Evolutionary conservation across 768 basidiomycete species (phyloP).

Genomic region (Tylopilus sp.): DNA sequence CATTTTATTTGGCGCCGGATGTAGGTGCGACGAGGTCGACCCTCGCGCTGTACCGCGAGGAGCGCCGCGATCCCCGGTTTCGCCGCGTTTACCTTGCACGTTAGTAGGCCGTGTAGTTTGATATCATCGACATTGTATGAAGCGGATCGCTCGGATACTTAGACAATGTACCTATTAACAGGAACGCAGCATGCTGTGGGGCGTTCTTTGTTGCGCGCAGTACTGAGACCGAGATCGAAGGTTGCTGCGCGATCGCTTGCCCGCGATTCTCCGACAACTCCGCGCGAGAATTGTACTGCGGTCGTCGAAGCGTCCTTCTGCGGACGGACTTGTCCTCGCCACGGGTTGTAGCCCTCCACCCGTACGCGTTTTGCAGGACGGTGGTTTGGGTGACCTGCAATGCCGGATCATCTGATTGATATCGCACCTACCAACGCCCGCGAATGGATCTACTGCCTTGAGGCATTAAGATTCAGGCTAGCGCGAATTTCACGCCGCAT

Average conservation of each 20-base stretch:
- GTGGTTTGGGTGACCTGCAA: no score
- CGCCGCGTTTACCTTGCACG: constrained; percentile 3
- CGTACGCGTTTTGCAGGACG: neutral
- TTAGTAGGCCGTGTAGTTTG: constrained; percentile 13
- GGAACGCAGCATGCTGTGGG: no score
- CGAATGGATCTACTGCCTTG: no score
- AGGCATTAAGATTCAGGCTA: no score
- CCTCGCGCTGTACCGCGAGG: neutral
- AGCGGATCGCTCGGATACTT: constrained; percentile 15
- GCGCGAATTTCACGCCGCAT: no score
- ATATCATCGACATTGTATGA: constrained; percentile 15
- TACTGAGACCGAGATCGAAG: neutral
- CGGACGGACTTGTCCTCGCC: neutral
- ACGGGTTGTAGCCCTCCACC: neutral
- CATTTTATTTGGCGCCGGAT: neutral
- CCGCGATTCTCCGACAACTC: constrained; percentile 11
- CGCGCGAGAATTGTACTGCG: constrained; percentile 5
- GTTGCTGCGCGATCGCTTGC: neutral
- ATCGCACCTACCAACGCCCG: no score
- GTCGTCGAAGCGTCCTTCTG: neutral
- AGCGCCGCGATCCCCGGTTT: constrained; percentile 1
- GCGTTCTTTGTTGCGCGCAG: neutral
- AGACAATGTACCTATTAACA: constrained; percentile 16
- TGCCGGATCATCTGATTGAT: no score
- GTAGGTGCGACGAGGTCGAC: constrained; percentile 2